A percentile compares a stretch with the other conserved stretches of the same genome.
Evolutionary conservation across 2,329 filamentous ascomycete genomes (phyloP).

Genomic region (Laburnicola sp.): DNA sequence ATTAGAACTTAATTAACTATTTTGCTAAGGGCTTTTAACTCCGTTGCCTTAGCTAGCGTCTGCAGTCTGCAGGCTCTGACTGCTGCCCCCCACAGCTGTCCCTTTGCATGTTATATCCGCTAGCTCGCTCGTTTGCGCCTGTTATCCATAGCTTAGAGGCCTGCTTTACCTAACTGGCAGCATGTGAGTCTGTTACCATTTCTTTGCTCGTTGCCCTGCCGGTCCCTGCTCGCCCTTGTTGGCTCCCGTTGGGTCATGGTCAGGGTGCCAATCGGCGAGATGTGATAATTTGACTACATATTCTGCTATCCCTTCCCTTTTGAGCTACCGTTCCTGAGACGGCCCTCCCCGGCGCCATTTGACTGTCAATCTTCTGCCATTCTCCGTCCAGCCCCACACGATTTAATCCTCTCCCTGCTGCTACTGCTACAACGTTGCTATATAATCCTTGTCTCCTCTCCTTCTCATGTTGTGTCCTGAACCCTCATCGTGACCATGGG

Average conservation of each 20-base stretch:
- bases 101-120: conserved; percentile 25
- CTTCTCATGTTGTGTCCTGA: conserved; percentile 26
- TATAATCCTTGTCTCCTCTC: conserved; percentile 26
- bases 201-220: conserved; percentile 26
- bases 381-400: conserved; percentile 32
- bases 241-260: conserved; percentile 11
- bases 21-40: too few relatives aligned
- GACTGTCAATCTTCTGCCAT: conserved; percentile 32
- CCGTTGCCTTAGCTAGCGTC: conserved; percentile 9
- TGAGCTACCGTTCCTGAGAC: conserved; percentile 29
- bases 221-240: conserved; percentile 20
- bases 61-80: conserved; percentile 23
- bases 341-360: conserved; percentile 28
- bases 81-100: conserved; percentile 17
- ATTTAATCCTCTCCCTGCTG: conserved; percentile 25
- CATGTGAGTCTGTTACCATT: conserved; percentile 36
- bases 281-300: conserved; percentile 31
- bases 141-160: conserved; percentile 32
- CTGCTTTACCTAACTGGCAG: conserved; percentile 28
- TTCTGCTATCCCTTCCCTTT: conserved; percentile 32
- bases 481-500: conserved; percentile 35
- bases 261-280: conserved; percentile 30
- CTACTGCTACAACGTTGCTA: conserved; percentile 3
- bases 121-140: conserved; percentile 32
- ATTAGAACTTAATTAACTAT: too few relatives aligned